phyloP scores from a whole-genome alignment of 345 rosid genomes.

The Aquilaria yunnanensis region DNA sequence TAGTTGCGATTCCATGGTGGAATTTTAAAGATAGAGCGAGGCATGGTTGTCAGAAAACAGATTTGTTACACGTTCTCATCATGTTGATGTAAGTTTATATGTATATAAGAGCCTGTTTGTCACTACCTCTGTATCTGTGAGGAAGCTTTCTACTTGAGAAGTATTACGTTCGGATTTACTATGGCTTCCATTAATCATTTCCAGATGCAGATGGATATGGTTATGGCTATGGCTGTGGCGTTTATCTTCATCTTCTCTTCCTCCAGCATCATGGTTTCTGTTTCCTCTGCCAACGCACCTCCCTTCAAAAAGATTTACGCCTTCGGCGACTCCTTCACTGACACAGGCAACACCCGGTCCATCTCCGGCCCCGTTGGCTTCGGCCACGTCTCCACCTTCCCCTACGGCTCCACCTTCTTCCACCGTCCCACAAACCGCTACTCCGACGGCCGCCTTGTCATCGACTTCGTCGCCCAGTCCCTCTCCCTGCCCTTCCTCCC shows the following conservation, averaged over 20 bases:
- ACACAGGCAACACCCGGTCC: conserved; percentile 84
- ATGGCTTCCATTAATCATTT: conserved; percentile 19
- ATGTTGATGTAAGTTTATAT: no score
- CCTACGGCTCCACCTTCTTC: conserved; percentile 80
- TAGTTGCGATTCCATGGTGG: no score
- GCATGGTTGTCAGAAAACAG: no score
- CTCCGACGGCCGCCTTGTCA: conserved; percentile 83
- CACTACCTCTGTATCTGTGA: no score
- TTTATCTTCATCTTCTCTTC: conserved; percentile 14
- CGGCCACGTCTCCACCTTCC: conserved; percentile 69
- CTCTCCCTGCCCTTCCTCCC: conserved; percentile 66
- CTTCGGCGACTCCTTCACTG: conserved; percentile 91
- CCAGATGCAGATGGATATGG: not conserved
- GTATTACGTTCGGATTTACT: not conserved
- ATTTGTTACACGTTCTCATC: no score
- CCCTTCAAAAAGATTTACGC: conserved; percentile 77
- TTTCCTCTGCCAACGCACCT: conserved; percentile 15
- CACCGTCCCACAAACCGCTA: conserved; percentile 79
- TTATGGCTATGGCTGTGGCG: conserved; percentile 15
- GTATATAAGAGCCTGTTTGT: no score
- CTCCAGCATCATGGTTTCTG: conserved; percentile 8
- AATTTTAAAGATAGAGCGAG: no score
- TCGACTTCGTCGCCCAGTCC: conserved; percentile 71
- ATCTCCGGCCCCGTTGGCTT: conserved; percentile 64
- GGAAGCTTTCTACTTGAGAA: no score